These are phyloP conservation scores for Alternaria sp. DNA, from an alignment of 2,329 filamentous ascomycete genomes.

Conservation along the genomic window DNA sequence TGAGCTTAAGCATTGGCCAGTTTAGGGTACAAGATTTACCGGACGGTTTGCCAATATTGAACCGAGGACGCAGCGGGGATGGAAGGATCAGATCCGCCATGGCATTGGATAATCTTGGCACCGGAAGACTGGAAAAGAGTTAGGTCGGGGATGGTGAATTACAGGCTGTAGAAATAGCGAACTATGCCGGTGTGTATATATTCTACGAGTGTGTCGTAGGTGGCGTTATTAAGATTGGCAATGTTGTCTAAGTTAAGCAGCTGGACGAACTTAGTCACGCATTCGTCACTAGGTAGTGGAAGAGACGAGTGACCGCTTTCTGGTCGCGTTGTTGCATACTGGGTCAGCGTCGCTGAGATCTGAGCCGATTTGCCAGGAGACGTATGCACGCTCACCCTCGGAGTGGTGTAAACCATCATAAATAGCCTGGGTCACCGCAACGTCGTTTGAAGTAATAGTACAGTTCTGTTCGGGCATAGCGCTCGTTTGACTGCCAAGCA, in stretches of 20 bases:
- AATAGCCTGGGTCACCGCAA: slow-evolving; percentile 34
- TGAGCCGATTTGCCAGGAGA: slow-evolving; percentile 50
- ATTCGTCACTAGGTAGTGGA: slow-evolving; percentile 50
- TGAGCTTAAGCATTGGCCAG: slow-evolving; percentile 52
- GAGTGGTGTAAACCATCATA: slow-evolving; percentile 53
- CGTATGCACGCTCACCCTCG: slow-evolving; percentile 54
- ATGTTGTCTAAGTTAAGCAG: slow-evolving; percentile 42
- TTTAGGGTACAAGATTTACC: slow-evolving; percentile 59
- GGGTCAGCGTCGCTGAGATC: slow-evolving; percentile 49
- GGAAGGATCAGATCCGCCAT: slow-evolving; percentile 64
- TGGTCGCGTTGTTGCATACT: slow-evolving; percentile 47
- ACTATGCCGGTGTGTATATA: slow-evolving; percentile 63
- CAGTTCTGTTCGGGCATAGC: slow-evolving; percentile 44
- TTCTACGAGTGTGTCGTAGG: slow-evolving; percentile 64
- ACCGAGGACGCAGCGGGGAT: slow-evolving; percentile 64
- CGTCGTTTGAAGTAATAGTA: slow-evolving; percentile 44
- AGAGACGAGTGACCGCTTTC: slow-evolving; percentile 47
- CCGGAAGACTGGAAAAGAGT: slow-evolving; percentile 60
- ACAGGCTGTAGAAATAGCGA: slow-evolving; percentile 61
- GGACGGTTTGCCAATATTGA: slow-evolving; percentile 65
- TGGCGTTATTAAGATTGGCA: slow-evolving; percentile 51
- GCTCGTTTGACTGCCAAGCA: slow-evolving; percentile 18
- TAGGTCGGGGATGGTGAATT: slow-evolving; percentile 64
- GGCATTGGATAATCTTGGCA: slow-evolving; percentile 67
- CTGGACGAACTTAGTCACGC: slow-evolving; percentile 56